These are phyloP conservation scores for Nicotiana rustica DNA, from an alignment of 305 asterid species.

Conservation along the genomic window DNA sequence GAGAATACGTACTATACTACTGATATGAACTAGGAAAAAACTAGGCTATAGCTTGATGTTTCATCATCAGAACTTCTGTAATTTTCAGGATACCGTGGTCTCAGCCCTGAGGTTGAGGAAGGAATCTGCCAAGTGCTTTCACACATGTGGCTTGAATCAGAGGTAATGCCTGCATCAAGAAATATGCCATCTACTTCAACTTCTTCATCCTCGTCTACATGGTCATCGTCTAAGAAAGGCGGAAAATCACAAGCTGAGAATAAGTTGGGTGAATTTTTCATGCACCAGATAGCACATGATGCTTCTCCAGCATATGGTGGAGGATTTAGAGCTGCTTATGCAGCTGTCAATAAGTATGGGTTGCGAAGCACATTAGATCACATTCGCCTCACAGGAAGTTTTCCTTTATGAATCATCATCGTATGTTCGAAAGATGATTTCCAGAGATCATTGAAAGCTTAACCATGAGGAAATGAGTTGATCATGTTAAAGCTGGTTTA, in stretches of 20 bases:
- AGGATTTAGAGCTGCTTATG: constrained; percentile 84
- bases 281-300: constrained; percentile 85
- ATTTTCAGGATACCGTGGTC: constrained; percentile 71
- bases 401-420: constrained; percentile 54
- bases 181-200: constrained; percentile 59
- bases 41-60: constrained; percentile 7
- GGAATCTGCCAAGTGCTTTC: constrained; percentile 96
- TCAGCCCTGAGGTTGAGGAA: constrained; percentile 86
- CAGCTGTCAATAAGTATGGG: constrained; percentile 81
- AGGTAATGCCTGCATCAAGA: constrained; percentile 61
- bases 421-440: constrained; percentile 8
- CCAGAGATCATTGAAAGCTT: not conserved
- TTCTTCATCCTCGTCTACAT: constrained; percentile 62
- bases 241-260: constrained; percentile 67
- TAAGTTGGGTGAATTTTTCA: constrained; percentile 82
- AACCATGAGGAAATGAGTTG: constrained; percentile 46
- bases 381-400: constrained; percentile 64
- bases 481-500: constrained; percentile 43
- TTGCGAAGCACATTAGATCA: constrained; percentile 77
- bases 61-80: constrained; percentile 7
- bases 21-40: no score
- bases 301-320: constrained; percentile 93
- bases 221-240: constrained; percentile 69
- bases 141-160: constrained; percentile 92
- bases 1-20: no score